Evolutionary conservation across 495 filamentous ascomycete species (phyloP).

Genomic region (Evernia prunastri): DNA sequence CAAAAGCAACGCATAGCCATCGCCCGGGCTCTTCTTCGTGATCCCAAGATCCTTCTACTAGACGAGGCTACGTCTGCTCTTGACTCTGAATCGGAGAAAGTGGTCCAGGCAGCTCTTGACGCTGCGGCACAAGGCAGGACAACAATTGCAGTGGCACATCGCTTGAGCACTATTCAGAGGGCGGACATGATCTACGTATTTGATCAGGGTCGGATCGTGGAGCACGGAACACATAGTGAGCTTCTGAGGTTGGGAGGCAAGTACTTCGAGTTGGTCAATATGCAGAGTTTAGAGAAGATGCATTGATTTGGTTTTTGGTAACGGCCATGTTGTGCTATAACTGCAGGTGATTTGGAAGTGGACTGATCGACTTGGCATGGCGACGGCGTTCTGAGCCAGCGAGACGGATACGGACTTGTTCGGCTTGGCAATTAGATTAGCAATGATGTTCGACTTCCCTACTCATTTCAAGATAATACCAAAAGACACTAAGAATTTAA

Average conservation of each 20-base stretch:
- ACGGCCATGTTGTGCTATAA: not conserved
- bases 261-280: slow-evolving; percentile 69
- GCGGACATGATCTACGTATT: slow-evolving; percentile 82
- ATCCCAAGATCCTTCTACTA: slow-evolving; percentile 64
- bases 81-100: slow-evolving; percentile 74
- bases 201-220: slow-evolving; percentile 66
- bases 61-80: slow-evolving; percentile 81
- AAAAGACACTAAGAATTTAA: not conserved
- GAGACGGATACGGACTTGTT: not conserved
- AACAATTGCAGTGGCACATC: slow-evolving; percentile 73
- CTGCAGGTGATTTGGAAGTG: not conserved
- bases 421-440: not conserved
- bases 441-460: not conserved
- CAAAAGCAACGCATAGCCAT: slow-evolving; percentile 81
- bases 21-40: slow-evolving; percentile 64
- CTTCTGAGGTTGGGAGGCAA: slow-evolving; percentile 59
- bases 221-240: slow-evolving; percentile 64
- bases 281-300: slow-evolving; percentile 70
- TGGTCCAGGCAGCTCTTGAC: slow-evolving; percentile 76
- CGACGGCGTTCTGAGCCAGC: slow-evolving; percentile 7
- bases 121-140: slow-evolving; percentile 67
- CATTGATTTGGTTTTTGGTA: slow-evolving; percentile 10
- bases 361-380: slow-evolving; percentile 7
- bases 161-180: slow-evolving; percentile 72
- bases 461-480: slow-evolving; percentile 11